Evolutionary conservation across 2,329 filamentous ascomycete species (phyloP).

Genomic region (Penicillium sp.): DNA sequence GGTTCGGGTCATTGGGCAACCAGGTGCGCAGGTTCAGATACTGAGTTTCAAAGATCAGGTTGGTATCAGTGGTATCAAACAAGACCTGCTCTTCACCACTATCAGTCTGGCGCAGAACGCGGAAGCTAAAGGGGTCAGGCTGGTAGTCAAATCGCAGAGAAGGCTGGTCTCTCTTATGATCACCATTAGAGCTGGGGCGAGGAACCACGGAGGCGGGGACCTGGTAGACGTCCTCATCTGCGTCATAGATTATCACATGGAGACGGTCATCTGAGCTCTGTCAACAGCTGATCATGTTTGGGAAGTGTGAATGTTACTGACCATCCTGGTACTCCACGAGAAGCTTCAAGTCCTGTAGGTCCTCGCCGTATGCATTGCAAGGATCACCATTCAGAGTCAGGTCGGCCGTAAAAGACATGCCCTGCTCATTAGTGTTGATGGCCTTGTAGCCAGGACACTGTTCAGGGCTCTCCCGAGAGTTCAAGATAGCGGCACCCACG

Average conservation of each 20-base stretch:
- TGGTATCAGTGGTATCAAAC: conserved; percentile 65
- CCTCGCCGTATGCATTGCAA: conserved; percentile 58
- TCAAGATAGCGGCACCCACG: conserved; percentile 27
- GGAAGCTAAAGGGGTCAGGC: conserved; percentile 63
- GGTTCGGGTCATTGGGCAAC: conserved; percentile 62
- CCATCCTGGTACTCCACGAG: conserved; percentile 59
- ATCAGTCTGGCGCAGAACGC: conserved; percentile 40
- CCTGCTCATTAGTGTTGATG: conserved; percentile 31
- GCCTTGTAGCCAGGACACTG: conserved; percentile 40
- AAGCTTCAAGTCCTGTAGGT: conserved; percentile 54
- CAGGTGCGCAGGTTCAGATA: conserved; percentile 69
- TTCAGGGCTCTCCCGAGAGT: conserved; percentile 9
- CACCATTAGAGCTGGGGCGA: conserved; percentile 48
- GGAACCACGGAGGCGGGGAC: conserved; percentile 66
- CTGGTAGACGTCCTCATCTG: conserved; percentile 66
- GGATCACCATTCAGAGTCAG: conserved; percentile 63
- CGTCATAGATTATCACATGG: conserved; percentile 70
- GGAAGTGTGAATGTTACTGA: conserved; percentile 26
- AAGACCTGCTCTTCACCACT: conserved; percentile 39
- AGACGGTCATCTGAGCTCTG: conserved; percentile 57
- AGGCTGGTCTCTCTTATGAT: conserved; percentile 45
- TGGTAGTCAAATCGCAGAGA: conserved; percentile 48
- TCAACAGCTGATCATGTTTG: not conserved
- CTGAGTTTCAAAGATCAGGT: conserved; percentile 71
- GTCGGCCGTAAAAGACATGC: conserved; percentile 60